Conservation (phyloP, 768 basidiomycete genomes). For the Pleurotus platypus region DNA sequence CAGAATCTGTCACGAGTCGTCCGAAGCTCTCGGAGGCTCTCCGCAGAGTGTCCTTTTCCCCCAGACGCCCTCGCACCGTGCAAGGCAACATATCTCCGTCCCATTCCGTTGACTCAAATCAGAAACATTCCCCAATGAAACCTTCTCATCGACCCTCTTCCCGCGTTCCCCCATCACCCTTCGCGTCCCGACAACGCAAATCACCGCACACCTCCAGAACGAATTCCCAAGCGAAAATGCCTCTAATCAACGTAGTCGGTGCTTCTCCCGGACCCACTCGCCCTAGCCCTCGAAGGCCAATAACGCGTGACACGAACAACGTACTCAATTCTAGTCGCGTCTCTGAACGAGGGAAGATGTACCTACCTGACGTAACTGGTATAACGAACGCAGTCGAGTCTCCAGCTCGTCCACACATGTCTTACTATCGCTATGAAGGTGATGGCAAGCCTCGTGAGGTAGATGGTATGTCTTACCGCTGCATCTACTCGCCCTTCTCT, state of each 20-base stretch:
- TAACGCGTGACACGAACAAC: conserved; percentile 1
- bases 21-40: conserved; percentile 72
- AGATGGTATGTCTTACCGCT: conserved; percentile 47
- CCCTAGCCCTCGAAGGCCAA: neutral
- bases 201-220: neutral
- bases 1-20: conserved; percentile 45
- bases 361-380: conserved; percentile 82
- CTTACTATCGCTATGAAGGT: conserved; percentile 47
- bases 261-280: conserved; percentile 12
- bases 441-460: conserved; percentile 50
- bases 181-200: conserved; percentile 1
- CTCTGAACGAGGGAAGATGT: conserved; percentile 34
- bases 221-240: neutral
- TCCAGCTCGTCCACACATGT: conserved; percentile 54
- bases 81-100: conserved; percentile 18
- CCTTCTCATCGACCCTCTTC: neutral
- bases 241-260: neutral
- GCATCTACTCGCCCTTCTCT: too few relatives aligned
- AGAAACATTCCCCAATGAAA: conserved; percentile 6
- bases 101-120: conserved; percentile 3
- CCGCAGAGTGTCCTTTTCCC: conserved; percentile 68
- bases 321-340: conserved; percentile 3
- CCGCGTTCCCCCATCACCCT: neutral
- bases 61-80: conserved; percentile 63
- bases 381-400: conserved; percentile 75